Percentiles rank a stretch among this genome's conserved stretches.
Evolutionary conservation across 2,329 filamentous ascomycete genomes (phyloP).

Genomic region (Clonostachys sp.): DNA sequence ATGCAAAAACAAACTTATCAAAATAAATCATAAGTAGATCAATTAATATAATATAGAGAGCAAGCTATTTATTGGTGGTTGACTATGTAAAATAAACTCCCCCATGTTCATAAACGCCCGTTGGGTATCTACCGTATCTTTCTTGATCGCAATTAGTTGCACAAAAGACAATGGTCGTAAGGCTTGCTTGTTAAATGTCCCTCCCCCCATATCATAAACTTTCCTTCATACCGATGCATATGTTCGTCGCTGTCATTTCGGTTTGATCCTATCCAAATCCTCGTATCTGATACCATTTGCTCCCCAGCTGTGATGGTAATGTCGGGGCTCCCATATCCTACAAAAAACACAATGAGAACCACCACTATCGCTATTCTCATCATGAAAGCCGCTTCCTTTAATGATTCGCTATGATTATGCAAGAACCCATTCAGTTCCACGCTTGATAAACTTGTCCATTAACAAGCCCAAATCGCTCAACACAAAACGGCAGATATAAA

Average conservation of each 20-base stretch:
- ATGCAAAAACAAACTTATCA: no score
- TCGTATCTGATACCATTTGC: not conserved
- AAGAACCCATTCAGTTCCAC: conserved; percentile 87
- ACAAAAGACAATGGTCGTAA: not conserved
- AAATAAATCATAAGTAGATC: no score
- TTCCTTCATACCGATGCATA: no score
- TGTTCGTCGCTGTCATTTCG: no score
- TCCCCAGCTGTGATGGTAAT: not conserved
- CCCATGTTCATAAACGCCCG: no score
- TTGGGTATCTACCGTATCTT: no score
- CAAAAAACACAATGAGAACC: not conserved
- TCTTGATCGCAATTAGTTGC: not conserved
- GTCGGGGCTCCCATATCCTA: not conserved
- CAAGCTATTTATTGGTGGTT: no score
- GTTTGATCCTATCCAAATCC: no score
- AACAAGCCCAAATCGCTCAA: conserved; percentile 77
- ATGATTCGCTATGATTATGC: not conserved
- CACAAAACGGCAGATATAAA: conserved; percentile 95
- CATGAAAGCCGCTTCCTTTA: not conserved
- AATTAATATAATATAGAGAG: no score
- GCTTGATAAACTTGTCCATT: conserved; percentile 95
- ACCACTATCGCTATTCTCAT: not conserved
- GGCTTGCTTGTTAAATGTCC: not conserved
- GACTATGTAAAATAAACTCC: no score
- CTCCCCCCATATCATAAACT: not conserved